These are phyloP conservation scores for Naganishia liquefaciens DNA, from an alignment of 1,284 basidiomycete genomes.

Conservation along the genomic window DNA sequence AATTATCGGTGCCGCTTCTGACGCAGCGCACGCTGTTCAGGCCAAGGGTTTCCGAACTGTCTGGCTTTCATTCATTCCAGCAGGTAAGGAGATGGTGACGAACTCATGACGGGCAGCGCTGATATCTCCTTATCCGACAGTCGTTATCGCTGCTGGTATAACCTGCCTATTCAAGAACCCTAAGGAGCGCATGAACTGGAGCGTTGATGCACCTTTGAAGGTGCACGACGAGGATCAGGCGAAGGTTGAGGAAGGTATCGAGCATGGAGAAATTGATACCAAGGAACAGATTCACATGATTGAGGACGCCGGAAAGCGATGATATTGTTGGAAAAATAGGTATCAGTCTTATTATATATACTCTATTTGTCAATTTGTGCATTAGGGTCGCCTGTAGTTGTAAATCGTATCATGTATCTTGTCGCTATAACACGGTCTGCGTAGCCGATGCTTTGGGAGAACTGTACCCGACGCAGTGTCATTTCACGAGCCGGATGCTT, in stretches of 20 bases:
- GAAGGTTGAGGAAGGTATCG: neutral
- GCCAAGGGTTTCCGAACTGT: conserved; percentile 17
- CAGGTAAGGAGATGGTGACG: conserved; percentile 2
- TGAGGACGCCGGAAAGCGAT: conserved; percentile 3
- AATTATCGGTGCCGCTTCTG: conserved; percentile 8
- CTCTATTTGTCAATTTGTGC: too few species aligned
- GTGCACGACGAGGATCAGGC: conserved; percentile 3
- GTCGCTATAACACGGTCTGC: too few species aligned
- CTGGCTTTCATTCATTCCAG: conserved; percentile 24
- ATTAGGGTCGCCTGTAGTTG: neutral
- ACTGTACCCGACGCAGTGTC: too few species aligned
- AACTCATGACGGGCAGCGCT: neutral
- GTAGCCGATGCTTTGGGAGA: too few species aligned
- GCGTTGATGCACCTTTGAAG: conserved; percentile 9
- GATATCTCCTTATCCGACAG: neutral
- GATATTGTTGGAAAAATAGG: neutral
- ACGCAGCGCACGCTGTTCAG: neutral
- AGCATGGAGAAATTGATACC: conserved; percentile 4
- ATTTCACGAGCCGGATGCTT: too few species aligned
- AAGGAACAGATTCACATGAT: conserved; percentile 3
- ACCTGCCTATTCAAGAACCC: conserved; percentile 22
- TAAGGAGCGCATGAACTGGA: conserved; percentile 22
- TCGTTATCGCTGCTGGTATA: conserved; percentile 5
- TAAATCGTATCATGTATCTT: conserved; percentile 2
- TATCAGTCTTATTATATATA: neutral